Conservation (phyloP, 805 yeast genomes). For the Lachancea meyersii region DNA sequence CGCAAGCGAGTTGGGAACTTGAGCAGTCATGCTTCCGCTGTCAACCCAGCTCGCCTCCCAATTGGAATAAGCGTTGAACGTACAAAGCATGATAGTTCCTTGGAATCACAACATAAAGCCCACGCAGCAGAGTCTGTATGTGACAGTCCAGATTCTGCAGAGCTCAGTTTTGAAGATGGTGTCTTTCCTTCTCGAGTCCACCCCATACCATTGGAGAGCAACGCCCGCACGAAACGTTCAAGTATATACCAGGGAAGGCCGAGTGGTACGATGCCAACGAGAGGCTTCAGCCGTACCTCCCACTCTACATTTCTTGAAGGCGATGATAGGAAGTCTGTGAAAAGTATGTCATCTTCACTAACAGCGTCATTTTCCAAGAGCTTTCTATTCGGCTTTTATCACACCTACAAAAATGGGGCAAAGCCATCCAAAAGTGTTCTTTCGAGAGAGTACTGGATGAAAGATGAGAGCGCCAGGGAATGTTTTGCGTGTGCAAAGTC, state of each 20-base stretch:
- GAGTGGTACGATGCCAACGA: constrained; percentile 31
- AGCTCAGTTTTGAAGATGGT: background rate
- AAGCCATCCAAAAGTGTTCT: constrained; percentile 26
- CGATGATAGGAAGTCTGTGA: constrained; percentile 33
- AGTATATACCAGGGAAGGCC: constrained; percentile 32
- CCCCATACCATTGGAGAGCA: constrained; percentile 22
- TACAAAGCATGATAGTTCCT: background rate
- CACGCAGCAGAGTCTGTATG: background rate
- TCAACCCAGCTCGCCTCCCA: background rate
- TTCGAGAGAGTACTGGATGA: constrained; percentile 86
- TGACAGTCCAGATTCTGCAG: background rate
- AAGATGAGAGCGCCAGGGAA: constrained; percentile 84
- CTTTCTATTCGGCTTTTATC: constrained; percentile 38
- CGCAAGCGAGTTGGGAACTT: background rate
- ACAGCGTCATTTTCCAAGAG: constrained; percentile 39
- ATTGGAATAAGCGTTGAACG: background rate
- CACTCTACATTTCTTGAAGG: constrained; percentile 27
- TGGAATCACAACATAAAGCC: background rate
- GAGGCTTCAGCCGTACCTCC: constrained; percentile 16
- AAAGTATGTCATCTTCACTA: constrained; percentile 36
- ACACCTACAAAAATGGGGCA: constrained; percentile 28
- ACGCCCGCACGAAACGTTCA: constrained; percentile 28
- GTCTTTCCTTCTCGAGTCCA: constrained; percentile 9
- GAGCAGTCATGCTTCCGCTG: background rate
- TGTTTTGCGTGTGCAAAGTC: constrained; percentile 77